Evolutionary conservation across 2,329 filamentous ascomycete genomes (phyloP).

Genomic region (Phaeosphaeriaceae sp.): DNA sequence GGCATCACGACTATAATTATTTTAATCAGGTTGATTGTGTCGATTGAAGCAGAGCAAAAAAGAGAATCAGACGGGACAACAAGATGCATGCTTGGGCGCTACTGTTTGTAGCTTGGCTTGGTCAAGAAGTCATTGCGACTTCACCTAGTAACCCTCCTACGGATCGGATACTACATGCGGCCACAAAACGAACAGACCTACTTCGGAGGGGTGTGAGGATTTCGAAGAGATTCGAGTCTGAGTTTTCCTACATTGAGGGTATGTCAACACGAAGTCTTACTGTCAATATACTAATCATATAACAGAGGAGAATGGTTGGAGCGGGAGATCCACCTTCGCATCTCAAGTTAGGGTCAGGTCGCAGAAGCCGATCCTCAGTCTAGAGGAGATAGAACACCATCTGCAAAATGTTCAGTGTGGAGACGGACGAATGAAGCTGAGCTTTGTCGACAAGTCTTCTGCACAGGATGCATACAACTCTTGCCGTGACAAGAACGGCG

Average conservation of each 20-base stretch:
- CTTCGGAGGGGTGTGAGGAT: conserved; percentile 34
- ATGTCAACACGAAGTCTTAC: conserved; percentile 1
- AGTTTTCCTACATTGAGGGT: conserved; percentile 46
- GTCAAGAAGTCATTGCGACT: conserved; percentile 13
- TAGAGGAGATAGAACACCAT: conserved; percentile 48
- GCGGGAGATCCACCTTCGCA: conserved; percentile 36
- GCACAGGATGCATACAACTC: conserved; percentile 36
- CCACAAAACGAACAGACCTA: conserved; percentile 35
- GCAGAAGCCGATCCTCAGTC: conserved; percentile 38
- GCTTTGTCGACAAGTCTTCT: conserved; percentile 33
- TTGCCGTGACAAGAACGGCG: conserved; percentile 27
- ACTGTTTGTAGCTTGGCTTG: conserved; percentile 21
- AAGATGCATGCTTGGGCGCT: conserved; percentile 1
- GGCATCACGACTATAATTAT: too few relatives aligned
- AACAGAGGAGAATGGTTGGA: conserved; percentile 32
- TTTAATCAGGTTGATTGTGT: too few relatives aligned
- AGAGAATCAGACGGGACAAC: too few relatives aligned
- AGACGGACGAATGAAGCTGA: conserved; percentile 32
- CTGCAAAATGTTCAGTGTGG: conserved; percentile 38
- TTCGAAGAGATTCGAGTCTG: conserved; percentile 30
- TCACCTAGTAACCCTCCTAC: conserved; percentile 5
- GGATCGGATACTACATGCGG: conserved; percentile 40
- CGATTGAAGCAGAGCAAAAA: too few relatives aligned
- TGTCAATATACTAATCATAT: conserved; percentile 3
- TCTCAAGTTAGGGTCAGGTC: conserved; percentile 43